Conservation (phyloP, 768 basidiomycete genomes). For the Calocera cornea region DNA sequence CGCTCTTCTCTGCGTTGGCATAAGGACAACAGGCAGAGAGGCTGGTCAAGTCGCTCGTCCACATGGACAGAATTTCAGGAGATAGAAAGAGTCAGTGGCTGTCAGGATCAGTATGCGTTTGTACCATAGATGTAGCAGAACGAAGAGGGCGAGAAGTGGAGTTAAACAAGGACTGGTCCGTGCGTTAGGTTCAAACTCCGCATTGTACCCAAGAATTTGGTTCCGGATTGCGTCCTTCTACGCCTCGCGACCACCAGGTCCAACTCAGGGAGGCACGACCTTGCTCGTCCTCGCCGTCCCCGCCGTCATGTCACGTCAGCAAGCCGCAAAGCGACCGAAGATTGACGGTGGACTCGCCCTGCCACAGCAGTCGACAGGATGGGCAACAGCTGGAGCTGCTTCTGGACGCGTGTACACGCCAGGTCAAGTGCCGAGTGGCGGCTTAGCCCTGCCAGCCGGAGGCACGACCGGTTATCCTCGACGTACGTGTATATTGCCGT, state of each 20-base stretch:
- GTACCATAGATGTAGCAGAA: too few relatives aligned
- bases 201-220: neutral
- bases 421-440: neutral
- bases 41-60: too few relatives aligned
- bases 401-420: neutral
- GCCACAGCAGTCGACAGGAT: neutral
- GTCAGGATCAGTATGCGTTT: too few relatives aligned
- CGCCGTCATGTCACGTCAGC: neutral
- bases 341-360: neutral
- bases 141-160: neutral
- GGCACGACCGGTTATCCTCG: neutral
- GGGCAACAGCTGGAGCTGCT: neutral
- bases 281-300: neutral
- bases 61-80: too few relatives aligned
- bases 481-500: neutral
- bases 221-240: neutral
- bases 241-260: neutral
- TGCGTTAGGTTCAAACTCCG: neutral
- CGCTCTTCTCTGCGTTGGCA: too few relatives aligned
- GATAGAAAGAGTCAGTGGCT: too few relatives aligned
- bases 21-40: too few relatives aligned
- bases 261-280: neutral
- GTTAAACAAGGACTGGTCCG: neutral
- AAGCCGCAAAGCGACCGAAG: neutral
- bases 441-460: neutral